These are phyloP conservation scores for Stagonosporopsis vannaccii DNA, from an alignment of 2,329 filamentous ascomycete genomes.

Conservation along the genomic window DNA sequence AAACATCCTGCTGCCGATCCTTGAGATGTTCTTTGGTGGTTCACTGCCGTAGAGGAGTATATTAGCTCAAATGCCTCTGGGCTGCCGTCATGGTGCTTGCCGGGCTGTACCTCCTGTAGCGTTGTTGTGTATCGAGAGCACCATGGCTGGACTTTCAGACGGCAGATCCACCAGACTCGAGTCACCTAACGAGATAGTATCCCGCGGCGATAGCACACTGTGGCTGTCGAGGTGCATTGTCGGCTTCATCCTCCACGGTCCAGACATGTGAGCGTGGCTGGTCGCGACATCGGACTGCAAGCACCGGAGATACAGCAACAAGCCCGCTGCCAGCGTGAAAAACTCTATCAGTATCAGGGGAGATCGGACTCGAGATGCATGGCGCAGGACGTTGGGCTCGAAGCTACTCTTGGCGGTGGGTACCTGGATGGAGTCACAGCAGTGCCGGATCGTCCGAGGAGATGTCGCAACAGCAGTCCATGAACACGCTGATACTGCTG, in stretches of 20 bases:
- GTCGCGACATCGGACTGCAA: constrained; percentile 22
- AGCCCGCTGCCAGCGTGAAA: not conserved
- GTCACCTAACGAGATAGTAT: no score
- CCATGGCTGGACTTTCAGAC: not conserved
- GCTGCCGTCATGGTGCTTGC: constrained; percentile 18
- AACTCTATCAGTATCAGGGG: not conserved
- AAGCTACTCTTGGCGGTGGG: constrained; percentile 13
- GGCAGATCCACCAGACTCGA: not conserved
- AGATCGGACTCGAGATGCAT: not conserved
- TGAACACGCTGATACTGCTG: not conserved
- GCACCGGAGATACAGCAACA: constrained; percentile 19
- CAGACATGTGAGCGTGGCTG: constrained; percentile 19
- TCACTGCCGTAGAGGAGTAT: not conserved
- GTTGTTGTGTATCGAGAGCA: not conserved
- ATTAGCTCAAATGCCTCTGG: constrained; percentile 6
- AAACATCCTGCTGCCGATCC: not conserved
- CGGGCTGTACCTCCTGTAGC: not conserved
- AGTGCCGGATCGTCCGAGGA: constrained; percentile 10
- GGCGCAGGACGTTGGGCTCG: constrained; percentile 6
- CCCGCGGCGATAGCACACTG: constrained; percentile 12
- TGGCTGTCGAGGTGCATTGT: constrained; percentile 7
- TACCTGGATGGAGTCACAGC: constrained; percentile 3
- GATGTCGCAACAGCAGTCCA: not conserved
- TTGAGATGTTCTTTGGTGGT: not conserved
- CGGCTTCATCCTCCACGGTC: not conserved